Conservation (phyloP, 257 asterid genomes). For the Galeopsis tetrahit region DNA sequence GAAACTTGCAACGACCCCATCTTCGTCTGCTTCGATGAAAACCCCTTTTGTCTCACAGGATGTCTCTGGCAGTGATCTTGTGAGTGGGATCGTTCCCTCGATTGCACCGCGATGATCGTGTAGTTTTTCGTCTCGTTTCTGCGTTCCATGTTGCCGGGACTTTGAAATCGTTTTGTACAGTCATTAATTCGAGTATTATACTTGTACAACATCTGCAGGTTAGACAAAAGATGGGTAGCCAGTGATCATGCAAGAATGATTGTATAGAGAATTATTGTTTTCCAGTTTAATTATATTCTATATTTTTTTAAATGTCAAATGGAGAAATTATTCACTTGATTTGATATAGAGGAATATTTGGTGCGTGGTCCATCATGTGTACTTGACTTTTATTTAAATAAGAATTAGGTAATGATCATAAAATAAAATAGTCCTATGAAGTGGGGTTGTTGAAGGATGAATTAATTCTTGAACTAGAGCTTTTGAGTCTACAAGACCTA, state of each 20-base stretch:
- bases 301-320: neutral
- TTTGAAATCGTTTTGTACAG: constrained; percentile 32
- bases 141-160: neutral
- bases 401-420: neutral
- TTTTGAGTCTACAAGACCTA: no score
- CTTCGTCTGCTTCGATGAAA: constrained; percentile 48
- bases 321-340: neutral
- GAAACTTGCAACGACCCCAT: constrained; percentile 40
- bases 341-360: no score
- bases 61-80: constrained; percentile 70
- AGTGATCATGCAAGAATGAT: no score
- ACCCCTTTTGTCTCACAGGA: constrained; percentile 53
- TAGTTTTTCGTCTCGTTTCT: neutral
- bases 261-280: neutral
- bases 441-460: neutral
- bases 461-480: neutral
- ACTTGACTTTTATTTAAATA: neutral
- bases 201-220: constrained; percentile 22
- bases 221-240: neutral
- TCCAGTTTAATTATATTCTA: neutral
- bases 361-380: neutral
- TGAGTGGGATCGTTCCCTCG: constrained; percentile 62
- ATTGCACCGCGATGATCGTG: constrained; percentile 57
- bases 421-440: neutral
- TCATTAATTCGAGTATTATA: neutral